A percentile compares a stretch with the other conserved stretches of the same genome.
phyloP scores from a whole-genome alignment of 305 asterid species.

The Ilex paraguariensis region DNA sequence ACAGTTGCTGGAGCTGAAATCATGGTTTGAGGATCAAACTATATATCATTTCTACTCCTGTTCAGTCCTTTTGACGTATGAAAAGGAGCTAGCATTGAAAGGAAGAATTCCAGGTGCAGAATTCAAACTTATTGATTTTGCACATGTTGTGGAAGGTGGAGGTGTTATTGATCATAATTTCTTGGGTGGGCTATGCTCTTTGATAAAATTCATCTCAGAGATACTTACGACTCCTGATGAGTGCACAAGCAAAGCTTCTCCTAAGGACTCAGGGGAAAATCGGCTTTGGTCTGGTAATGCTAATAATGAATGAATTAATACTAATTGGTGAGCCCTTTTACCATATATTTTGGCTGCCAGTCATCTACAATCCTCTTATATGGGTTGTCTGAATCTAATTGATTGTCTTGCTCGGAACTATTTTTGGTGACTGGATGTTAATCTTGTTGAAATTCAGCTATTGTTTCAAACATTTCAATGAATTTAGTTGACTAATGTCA shows the following conservation, averaged over 20 bases:
- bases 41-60: slow-evolving; percentile 38
- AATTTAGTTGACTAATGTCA: too few relatives aligned
- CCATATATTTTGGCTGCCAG: too few relatives aligned
- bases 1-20: slow-evolving; percentile 42
- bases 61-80: slow-evolving; percentile 35
- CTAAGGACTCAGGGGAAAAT: slow-evolving; percentile 12
- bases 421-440: too few relatives aligned
- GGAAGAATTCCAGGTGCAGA: slow-evolving; percentile 29
- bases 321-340: too few relatives aligned
- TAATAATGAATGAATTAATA: too few relatives aligned
- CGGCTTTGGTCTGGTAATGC: too few relatives aligned
- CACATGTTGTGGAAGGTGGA: slow-evolving; percentile 26
- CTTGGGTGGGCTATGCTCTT: slow-evolving; percentile 51
- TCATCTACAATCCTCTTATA: too few relatives aligned
- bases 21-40: slow-evolving; percentile 57
- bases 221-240: slow-evolving; percentile 26
- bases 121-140: slow-evolving; percentile 24
- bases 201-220: slow-evolving; percentile 41
- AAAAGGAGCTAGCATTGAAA: slow-evolving; percentile 29
- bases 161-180: slow-evolving; percentile 56
- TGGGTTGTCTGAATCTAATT: too few relatives aligned
- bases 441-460: too few relatives aligned
- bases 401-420: too few relatives aligned
- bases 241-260: slow-evolving; percentile 12
- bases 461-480: too few relatives aligned